Evolutionary conservation across 495 filamentous ascomycete species (phyloP), one percentile per base, ranked within the genome.

Genomic region (Podospora pseudopauciseta): DNA sequence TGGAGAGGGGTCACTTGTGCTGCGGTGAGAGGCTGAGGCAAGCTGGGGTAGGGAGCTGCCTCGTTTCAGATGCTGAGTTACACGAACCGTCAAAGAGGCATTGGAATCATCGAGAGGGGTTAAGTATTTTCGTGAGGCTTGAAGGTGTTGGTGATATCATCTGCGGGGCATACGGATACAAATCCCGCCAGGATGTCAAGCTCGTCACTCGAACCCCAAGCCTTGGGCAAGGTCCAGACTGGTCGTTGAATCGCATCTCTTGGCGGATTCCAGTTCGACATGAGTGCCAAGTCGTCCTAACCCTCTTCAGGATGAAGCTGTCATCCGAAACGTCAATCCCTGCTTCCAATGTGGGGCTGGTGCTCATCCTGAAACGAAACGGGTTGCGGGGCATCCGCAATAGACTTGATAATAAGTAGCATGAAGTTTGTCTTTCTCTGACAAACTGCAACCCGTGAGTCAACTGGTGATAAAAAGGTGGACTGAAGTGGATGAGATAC

Each of bases 321-420:
- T 20, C 55, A 23, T 20, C n/a, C 55, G 55, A 58, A 20, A 58
- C 55, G 23, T 7, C 18, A 9, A 58, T 58, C 55, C 55, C 55
- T 58, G 55, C 55, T 32, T 27, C 1, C 30, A n/a, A 9, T 6
- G 20, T 30, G 57, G 59, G 69, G 49, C 39, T 34, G 57, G 53
- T 67, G 71, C 56, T 65, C 63, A 71, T 61, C 65, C 71, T 76
- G 74, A 76, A 74, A 76, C 74, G 69, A 63, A 73, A 74, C 72
- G 68, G 70, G 66, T 73, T 69, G 71, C 70, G 74, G 71, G 74
- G 72, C 69, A 58, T 58, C 54, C 34, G 4, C 34, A 39, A 11
- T 0, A 11, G 11, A 49, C 13, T 49, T 5, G 39, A 49, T 13
- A 11, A 49, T 16, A 13, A 11, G 13, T 2, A 11, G 39, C 39